Evolutionary conservation across 176 grass and related monocot genomes (phyloP).

Genomic region (Hsuehochloa calcarea): DNA sequence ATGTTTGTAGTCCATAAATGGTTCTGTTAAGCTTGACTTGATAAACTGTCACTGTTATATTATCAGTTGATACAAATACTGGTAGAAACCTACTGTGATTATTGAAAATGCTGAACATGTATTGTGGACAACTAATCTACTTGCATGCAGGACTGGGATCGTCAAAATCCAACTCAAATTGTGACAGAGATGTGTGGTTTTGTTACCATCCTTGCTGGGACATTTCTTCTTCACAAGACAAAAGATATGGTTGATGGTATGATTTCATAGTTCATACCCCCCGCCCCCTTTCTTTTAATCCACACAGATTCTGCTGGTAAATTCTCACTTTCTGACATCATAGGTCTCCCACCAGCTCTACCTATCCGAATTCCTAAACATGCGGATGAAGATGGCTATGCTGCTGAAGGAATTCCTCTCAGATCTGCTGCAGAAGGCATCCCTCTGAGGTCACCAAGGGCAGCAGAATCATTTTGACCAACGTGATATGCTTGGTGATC

Average conservation of each 20-base stretch:
- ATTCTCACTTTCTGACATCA: conserved; percentile 2
- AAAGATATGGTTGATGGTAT: conserved; percentile 96
- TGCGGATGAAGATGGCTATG: conserved; percentile 54
- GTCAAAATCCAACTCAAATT: conserved; percentile 96
- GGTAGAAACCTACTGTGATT: background rate
- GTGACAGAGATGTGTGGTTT: conserved; percentile 96
- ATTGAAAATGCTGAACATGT: background rate
- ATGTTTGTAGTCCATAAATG: background rate
- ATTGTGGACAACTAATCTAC: conserved; percentile 1
- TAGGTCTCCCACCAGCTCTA: conserved; percentile 53
- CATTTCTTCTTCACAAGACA: conserved; percentile 97
- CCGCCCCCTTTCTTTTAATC: background rate
- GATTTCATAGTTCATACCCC: background rate
- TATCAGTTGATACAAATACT: background rate
- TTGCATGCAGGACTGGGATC: conserved; percentile 84
- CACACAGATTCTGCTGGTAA: background rate
- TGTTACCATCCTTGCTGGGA: conserved; percentile 89
- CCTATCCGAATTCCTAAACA: conserved; percentile 66
- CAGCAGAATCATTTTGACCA: conserved; percentile 47
- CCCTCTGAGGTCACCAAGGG: conserved; percentile 73
- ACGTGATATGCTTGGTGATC: conserved; percentile 12
- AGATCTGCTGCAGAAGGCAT: conserved; percentile 68
- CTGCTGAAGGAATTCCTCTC: conserved; percentile 77
- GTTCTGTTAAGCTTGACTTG: background rate
- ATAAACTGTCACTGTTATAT: background rate